A percentile compares a stretch with the other conserved stretches of the same genome.
These are phyloP conservation scores for Cylindrotheca closterium DNA, from an alignment of 108 stramenopile genomes.

Conservation along the genomic window DNA sequence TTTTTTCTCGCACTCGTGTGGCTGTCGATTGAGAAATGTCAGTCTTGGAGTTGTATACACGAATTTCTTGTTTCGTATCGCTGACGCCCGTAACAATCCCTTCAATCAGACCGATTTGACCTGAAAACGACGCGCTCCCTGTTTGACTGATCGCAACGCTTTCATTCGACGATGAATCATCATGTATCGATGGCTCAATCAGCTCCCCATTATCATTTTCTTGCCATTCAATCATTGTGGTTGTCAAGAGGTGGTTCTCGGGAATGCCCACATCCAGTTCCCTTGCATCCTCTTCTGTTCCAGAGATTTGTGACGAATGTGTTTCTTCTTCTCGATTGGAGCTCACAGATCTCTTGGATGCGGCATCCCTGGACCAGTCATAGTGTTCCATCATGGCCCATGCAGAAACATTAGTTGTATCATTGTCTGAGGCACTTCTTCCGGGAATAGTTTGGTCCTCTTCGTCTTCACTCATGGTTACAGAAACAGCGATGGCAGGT, in stretches of 20 bases:
- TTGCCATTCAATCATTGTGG: slow-evolving; percentile 5
- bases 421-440: neutral
- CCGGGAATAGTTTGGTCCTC: slow-evolving; percentile 4
- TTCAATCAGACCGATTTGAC: no score
- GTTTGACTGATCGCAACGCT: no score
- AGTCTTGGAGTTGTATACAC: no score
- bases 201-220: slow-evolving; percentile 12
- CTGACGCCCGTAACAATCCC: no score
- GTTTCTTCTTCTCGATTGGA: neutral
- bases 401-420: slow-evolving; percentile 13
- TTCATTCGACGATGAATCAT: no score
- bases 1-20: no score
- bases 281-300: no score
- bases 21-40: no score
- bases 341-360: slow-evolving; percentile 1
- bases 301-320: neutral
- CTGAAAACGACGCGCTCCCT: no score
- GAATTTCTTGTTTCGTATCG: no score
- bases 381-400: slow-evolving; percentile 45
- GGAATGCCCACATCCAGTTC: slow-evolving; percentile 1
- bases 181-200: slow-evolving; percentile 3
- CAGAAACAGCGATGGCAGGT: slow-evolving; percentile 19
- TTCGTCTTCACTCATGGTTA: slow-evolving; percentile 35
- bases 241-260: neutral
- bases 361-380: neutral